Evolutionary conservation across 208 protist species (phyloP), one percentile per base, ranked within the genome.

Genomic region (Trypanosoma avium): DNA sequence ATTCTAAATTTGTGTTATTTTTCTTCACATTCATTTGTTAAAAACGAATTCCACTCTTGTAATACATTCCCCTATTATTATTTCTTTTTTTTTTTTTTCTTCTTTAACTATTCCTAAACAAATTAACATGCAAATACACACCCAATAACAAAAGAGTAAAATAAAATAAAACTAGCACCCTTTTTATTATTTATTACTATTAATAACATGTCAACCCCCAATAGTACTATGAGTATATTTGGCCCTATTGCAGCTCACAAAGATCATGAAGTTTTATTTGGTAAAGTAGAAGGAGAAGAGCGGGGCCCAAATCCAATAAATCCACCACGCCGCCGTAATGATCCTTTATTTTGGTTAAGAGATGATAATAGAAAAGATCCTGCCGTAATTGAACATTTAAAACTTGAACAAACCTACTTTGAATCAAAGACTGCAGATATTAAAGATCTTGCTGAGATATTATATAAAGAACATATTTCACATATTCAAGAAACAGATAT

Each of bases 401-500:
- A 86, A 10, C 68, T 86, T 46, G 90, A 96, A 66, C 88, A 94
- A 64, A 74, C 59, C 7, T 92, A 94, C 79, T 90, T 83, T 55
- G 67, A 90, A 62, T 72, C 66, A 26, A 68, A 79, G 61, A 93
- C 77, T n/a, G 68, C 55, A 19, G 84, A 92, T 64, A 70, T 87
- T 33, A 48, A 62, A 40, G 67, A 75, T 45, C 75, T 96, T 32
- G 59, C 69, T 10, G 81, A 90, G 19, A 61, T 59, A 12, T 80
- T 96, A 54, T 96, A 92, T 74, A 65, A 82, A 5, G 87, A 96
- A 74, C 82, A 94, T 70, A 83, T 94, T 40, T 86, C 84, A 38
- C 87, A 94, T 74, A 90, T 96, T 57, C 47, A 96, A 59, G 90
- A 94, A 61, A 92, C 84, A 15, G 82, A 90, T 68, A 84, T 82